Evolutionary conservation across 2,329 filamentous ascomycete species (phyloP).

Genomic region (Calonectria crousiana): DNA sequence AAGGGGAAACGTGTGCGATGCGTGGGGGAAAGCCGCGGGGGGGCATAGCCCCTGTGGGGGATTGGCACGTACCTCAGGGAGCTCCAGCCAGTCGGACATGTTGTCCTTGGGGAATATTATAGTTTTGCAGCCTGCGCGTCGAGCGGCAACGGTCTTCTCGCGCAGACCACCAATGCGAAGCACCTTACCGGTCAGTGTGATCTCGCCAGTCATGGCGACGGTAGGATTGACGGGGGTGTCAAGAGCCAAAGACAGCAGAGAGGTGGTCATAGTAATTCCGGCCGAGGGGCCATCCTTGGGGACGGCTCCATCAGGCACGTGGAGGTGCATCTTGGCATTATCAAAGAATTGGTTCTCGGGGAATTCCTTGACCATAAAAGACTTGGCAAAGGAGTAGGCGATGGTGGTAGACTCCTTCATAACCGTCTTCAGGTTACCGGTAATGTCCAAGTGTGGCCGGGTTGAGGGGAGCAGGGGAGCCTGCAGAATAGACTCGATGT

Average conservation of each 20-base stretch:
- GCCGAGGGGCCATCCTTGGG: slow-evolving; percentile 94
- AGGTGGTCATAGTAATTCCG: slow-evolving; percentile 98
- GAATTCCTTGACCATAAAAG: slow-evolving; percentile 85
- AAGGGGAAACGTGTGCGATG: not conserved
- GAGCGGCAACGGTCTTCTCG: slow-evolving; percentile 97
- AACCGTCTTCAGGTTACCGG: slow-evolving; percentile 92
- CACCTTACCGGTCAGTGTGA: slow-evolving; percentile 97
- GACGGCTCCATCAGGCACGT: slow-evolving; percentile 96
- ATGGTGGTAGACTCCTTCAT: slow-evolving; percentile 99
- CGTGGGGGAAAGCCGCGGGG: not conserved
- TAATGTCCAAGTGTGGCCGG: slow-evolving; percentile 86
- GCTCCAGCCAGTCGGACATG: slow-evolving; percentile 95
- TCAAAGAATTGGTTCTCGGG: slow-evolving; percentile 96
- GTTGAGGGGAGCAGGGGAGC: slow-evolving; percentile 80
- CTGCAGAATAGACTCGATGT: slow-evolving; percentile 96
- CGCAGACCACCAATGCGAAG: slow-evolving; percentile 92
- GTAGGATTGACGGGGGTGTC: slow-evolving; percentile 84
- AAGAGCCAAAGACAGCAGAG: slow-evolving; percentile 85
- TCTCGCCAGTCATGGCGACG: slow-evolving; percentile 97
- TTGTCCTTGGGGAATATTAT: slow-evolving; percentile 97
- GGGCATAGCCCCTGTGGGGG: not conserved
- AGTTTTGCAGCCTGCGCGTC: slow-evolving; percentile 90
- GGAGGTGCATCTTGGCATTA: slow-evolving; percentile 92
- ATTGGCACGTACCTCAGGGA: slow-evolving; percentile 84
- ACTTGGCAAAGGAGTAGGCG: slow-evolving; percentile 96